phyloP scores from a whole-genome alignment of 2,329 filamentous ascomycete species.

The Diplodia mutila region DNA sequence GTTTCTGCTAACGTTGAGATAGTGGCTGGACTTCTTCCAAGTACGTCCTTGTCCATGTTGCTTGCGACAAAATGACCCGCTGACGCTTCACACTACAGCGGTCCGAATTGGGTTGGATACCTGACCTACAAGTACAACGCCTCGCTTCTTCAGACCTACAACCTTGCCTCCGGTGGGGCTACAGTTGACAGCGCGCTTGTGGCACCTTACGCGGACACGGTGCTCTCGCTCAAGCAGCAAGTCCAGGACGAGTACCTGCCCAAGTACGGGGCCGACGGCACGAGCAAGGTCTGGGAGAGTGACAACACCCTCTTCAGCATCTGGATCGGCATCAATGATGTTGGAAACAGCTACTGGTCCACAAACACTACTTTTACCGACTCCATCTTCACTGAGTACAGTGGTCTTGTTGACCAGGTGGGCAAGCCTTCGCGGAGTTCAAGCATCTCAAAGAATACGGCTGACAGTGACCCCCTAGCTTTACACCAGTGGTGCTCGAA shows the following conservation, averaged over 20 bases:
- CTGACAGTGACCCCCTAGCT: constrained; percentile 32
- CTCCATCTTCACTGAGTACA: constrained; percentile 45
- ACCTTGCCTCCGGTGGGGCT: constrained; percentile 60
- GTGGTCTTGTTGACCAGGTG: constrained; percentile 39
- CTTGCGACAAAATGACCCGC: background rate
- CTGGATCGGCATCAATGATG: constrained; percentile 62
- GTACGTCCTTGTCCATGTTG: background rate
- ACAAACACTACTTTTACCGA: constrained; percentile 40
- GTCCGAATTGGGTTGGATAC: constrained; percentile 61
- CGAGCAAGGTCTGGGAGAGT: constrained; percentile 32
- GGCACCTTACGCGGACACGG: constrained; percentile 52
- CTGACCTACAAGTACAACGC: constrained; percentile 51
- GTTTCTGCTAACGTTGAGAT: background rate
- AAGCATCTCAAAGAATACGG: background rate
- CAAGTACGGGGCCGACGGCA: constrained; percentile 40
- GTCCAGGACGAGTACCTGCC: constrained; percentile 50
- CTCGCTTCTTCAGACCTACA: constrained; percentile 55
- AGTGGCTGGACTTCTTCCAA: constrained; percentile 29
- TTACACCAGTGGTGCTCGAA: constrained; percentile 52
- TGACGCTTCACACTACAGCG: constrained; percentile 38
- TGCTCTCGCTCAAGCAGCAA: constrained; percentile 58
- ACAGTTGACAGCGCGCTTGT: constrained; percentile 58
- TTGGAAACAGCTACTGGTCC: constrained; percentile 54
- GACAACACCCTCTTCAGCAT: constrained; percentile 28
- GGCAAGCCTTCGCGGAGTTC: no score